phyloP scores from a whole-genome alignment of 2,329 filamentous ascomycete genomes.

The Clarireedia hainanense region DNA sequence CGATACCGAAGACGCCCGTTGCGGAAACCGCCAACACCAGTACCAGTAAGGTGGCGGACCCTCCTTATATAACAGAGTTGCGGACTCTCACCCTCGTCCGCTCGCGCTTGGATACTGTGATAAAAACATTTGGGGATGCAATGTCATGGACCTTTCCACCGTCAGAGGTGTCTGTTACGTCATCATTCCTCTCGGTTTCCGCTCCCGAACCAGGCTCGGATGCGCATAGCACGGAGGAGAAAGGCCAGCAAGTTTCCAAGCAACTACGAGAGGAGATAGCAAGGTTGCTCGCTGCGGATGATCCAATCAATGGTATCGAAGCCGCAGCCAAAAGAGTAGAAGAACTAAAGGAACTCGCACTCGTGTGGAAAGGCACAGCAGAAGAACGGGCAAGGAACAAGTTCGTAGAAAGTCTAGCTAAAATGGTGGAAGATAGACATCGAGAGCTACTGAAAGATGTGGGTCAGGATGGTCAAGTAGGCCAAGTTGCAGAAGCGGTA shows the following conservation, averaged over 20 bases:
- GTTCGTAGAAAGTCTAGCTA: constrained; percentile 75
- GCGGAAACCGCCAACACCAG: constrained; percentile 19
- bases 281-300: constrained; percentile 52
- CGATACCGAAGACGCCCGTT: constrained; percentile 22
- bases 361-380: constrained; percentile 91
- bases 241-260: constrained; percentile 73
- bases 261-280: constrained; percentile 64
- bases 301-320: constrained; percentile 60
- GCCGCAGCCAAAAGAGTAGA: constrained; percentile 68
- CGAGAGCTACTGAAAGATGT: constrained; percentile 27
- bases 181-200: constrained; percentile 83
- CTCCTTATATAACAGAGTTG: constrained; percentile 66
- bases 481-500: constrained; percentile 21
- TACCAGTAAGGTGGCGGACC: constrained; percentile 36
- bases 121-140: constrained; percentile 85
- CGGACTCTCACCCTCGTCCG: constrained; percentile 78
- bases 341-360: constrained; percentile 64
- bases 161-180: constrained; percentile 74
- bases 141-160: constrained; percentile 94
- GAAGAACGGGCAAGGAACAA: constrained; percentile 80
- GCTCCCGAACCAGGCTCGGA: constrained; percentile 65
- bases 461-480: constrained; percentile 22
- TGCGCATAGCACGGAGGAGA: constrained; percentile 69
- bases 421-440: constrained; percentile 69
- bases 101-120: constrained; percentile 76